Base-by-base conservation (phyloP, 1,139 yeast species). In the Candida dubliniensis region DNA sequence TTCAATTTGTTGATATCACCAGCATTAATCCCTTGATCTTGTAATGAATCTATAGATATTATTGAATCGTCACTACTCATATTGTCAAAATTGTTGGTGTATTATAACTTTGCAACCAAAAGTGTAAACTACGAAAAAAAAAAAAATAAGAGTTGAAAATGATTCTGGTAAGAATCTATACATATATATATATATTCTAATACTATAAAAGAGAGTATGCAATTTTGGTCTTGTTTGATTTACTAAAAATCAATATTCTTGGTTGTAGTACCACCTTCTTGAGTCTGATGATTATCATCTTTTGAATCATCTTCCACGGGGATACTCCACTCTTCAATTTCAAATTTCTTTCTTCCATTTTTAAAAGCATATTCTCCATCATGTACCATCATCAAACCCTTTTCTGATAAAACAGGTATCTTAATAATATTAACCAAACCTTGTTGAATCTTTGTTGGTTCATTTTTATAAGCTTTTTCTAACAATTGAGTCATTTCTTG, bases 311-410 rank as follows among this genome's bases (percentile, higher is more conserved):
- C 90, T 48, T 88, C 97, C 2, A 93, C 96, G 0, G 99, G 98
- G 38, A 93, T 93, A 23, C 96, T 88, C 96, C 96, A 91, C 57
- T 83, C 88, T 52, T 87, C 91, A 47, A 91, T 85, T 57, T 87
- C 96, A 60, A 93, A 89, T 57, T 78, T 82, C 64, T 83, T 82
- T 50, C 87, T 76, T 11, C 96, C 93, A 50, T 89, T 89, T 58
- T 85, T 83, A 66, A 91, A 93, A 3, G 96, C 91, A 63, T 79
- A 84, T 64, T 91, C 97, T 43, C 88, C 85, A 46, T 74, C 73
- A 45, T 82, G 80, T 1, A 81, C 77, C 54, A 81, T 79, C 96
- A 90, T 91, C 54, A 81, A 73, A 0, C 99, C 98, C 36, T 81
- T 64, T 37, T 85, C 93, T 39, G 90, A 81, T 36, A 88, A 65